Evolutionary conservation across 1,139 yeast genomes (phyloP), one percentile per base, ranked within the genome.

Genomic region (Sugiyamaella novakii): DNA sequence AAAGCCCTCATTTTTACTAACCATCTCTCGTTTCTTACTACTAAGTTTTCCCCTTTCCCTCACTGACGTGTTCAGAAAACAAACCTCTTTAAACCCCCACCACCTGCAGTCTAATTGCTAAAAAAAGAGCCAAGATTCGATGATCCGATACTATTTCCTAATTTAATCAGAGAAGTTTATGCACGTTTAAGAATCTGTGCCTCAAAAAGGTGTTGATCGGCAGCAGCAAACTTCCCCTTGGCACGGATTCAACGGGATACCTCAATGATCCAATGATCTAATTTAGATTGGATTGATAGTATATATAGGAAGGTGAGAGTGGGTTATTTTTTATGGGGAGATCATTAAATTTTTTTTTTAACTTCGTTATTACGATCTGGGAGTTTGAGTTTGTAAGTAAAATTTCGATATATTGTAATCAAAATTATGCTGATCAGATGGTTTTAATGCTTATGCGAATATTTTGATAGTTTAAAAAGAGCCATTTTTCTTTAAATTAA

Each of bases 51-150:
- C 30, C 40, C 19, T 12, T n/a, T 21, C 21, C 8, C 25, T 35
- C 15, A 3, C 31, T 28, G 4, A 4, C 15, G 14, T 22, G 8
- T 14, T n/a, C 38, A 34, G 27, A 19, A 19, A 19, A 10, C 36
- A 8, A 21, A 34, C 38, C 38, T 15, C 8, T 19, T 21, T 34
- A 21, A 18, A 15, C 27, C 38, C 38, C 38, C 38, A 21, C 43
- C 15, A 29, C 14, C 34, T 22, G 43, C 43, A 39, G 21, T 39
- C 19, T 22, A 39, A 42, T 42, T 42, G 46, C 46, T 42, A 42
- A 42, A 42, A 42, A 42, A 42, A 42, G 46, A 42, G 46, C 46
- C 46, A 42, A 42, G 46, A 33, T 42, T 42, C 39, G 46, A 42
- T 42, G 39, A 24, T 22, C 46, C 15, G 25, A 33, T 24, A 14